Conservation (phyloP, 805 yeast genomes). For the Phaffomyces antillensis region DNA sequence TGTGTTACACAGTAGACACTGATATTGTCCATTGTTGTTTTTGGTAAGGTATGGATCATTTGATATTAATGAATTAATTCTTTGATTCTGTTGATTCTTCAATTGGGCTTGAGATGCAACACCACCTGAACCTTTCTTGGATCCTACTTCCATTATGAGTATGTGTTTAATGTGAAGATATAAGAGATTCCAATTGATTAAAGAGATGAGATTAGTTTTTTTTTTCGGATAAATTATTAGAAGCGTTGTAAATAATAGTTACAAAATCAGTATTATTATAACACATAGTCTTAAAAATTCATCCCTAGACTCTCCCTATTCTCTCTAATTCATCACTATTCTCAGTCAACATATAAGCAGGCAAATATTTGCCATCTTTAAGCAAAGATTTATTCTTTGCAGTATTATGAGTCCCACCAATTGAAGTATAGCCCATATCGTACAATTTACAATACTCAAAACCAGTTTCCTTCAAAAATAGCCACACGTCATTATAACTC, state of each 20-base stretch:
- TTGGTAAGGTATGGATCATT: conserved; percentile 79
- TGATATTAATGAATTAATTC: conserved; percentile 56
- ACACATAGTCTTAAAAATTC: not conserved
- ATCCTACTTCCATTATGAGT: conserved; percentile 78
- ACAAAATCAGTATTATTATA: not conserved
- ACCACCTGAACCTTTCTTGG: conserved; percentile 86
- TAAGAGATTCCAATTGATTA: too few species aligned
- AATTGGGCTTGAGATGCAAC: conserved; percentile 68
- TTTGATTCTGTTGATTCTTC: conserved; percentile 45
- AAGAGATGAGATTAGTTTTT: too few species aligned
- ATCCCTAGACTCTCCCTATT: not conserved
- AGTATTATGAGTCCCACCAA: conserved; percentile 76
- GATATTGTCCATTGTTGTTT: conserved; percentile 78
- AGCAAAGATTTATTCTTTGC: conserved; percentile 58
- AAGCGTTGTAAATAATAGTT: too few species aligned
- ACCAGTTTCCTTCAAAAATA: conserved; percentile 53
- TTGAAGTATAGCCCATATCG: conserved; percentile 79
- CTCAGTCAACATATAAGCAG: conserved; percentile 54
- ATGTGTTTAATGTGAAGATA: too few species aligned
- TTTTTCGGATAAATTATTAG: too few species aligned
- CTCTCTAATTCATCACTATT: conserved; percentile 52
- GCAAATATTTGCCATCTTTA: conserved; percentile 29
- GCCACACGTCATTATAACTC: conserved; percentile 83
- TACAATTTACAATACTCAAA: conserved; percentile 71
- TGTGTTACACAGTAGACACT: conserved; percentile 80